Conservation (phyloP, 345 rosid species). For the Salix caprea region DNA sequence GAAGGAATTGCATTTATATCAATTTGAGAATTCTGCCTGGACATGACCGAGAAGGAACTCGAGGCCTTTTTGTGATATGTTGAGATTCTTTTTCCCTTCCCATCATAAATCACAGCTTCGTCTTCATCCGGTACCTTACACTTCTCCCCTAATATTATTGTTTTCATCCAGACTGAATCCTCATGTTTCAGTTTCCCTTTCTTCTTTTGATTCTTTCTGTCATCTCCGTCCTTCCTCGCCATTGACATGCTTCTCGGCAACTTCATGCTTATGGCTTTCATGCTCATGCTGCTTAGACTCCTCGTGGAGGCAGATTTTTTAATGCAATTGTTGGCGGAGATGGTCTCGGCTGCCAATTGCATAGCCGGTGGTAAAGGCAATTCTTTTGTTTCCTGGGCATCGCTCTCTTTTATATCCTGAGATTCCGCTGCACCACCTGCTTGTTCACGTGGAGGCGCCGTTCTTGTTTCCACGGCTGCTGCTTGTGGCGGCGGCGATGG, state of each 20-base stretch:
- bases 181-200: slow-evolving; percentile 40
- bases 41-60: slow-evolving; percentile 29
- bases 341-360: slow-evolving; percentile 17
- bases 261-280: slow-evolving; percentile 25
- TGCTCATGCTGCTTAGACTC: background rate
- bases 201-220: slow-evolving; percentile 11
- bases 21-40: slow-evolving; percentile 34
- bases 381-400: background rate
- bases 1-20: slow-evolving; percentile 21
- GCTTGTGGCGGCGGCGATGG: background rate
- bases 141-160: slow-evolving; percentile 71
- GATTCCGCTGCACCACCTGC: background rate
- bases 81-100: slow-evolving; percentile 37
- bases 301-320: slow-evolving; percentile 17
- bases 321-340: slow-evolving; percentile 25
- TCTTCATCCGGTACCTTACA: slow-evolving; percentile 48
- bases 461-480: background rate
- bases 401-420: background rate
- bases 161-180: slow-evolving; percentile 50
- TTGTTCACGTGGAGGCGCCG: background rate
- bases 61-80: slow-evolving; percentile 40
- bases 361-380: slow-evolving; percentile 45
- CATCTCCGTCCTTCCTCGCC: slow-evolving; percentile 8
- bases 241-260: slow-evolving; percentile 36
- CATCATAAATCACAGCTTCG: slow-evolving; percentile 27